These are phyloP conservation scores for Tricholoma bakamatsutake DNA, from an alignment of 768 basidiomycete species.

Conservation along the genomic window DNA sequence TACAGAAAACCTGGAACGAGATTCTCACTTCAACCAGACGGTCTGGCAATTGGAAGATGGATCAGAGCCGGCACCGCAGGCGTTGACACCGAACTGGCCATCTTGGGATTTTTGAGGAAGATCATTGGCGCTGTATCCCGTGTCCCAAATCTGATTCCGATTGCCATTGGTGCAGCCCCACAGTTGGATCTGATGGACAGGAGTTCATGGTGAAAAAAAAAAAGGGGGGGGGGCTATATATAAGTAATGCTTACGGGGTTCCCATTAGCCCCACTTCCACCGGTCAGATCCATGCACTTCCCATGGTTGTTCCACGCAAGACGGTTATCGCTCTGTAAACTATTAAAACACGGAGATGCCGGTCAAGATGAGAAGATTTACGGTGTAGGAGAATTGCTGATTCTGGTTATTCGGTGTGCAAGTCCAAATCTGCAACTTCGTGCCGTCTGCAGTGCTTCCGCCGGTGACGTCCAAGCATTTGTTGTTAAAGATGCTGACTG, in stretches of 20 bases:
- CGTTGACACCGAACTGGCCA: conserved; percentile 61
- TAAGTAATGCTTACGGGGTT: conserved; percentile 28
- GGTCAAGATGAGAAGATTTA: conserved; percentile 10
- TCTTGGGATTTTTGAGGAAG: conserved; percentile 48
- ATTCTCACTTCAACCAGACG: conserved; percentile 52
- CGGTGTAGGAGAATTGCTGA: conserved; percentile 44
- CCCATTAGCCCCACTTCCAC: conserved; percentile 33
- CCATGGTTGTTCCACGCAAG: conserved; percentile 43
- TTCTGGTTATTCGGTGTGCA: conserved; percentile 35
- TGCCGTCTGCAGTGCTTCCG: conserved; percentile 37
- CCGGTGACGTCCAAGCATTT: conserved; percentile 46
- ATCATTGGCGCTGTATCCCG: conserved; percentile 36
- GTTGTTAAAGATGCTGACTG: conserved; percentile 36
- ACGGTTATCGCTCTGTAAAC: conserved; percentile 26
- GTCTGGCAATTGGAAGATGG: conserved; percentile 68
- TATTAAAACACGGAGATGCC: too few species aligned
- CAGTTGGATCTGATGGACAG: conserved; percentile 35
- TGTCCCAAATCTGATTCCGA: conserved; percentile 48
- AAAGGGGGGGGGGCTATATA: neutral
- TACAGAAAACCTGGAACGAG: neutral
- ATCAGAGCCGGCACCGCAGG: conserved; percentile 48
- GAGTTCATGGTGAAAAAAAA: neutral
- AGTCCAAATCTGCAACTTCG: conserved; percentile 48
- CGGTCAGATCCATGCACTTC: conserved; percentile 45
- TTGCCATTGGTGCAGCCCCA: conserved; percentile 37